phyloP scores from a whole-genome alignment of 768 basidiomycete species.

The Rhizopogon sp. region DNA sequence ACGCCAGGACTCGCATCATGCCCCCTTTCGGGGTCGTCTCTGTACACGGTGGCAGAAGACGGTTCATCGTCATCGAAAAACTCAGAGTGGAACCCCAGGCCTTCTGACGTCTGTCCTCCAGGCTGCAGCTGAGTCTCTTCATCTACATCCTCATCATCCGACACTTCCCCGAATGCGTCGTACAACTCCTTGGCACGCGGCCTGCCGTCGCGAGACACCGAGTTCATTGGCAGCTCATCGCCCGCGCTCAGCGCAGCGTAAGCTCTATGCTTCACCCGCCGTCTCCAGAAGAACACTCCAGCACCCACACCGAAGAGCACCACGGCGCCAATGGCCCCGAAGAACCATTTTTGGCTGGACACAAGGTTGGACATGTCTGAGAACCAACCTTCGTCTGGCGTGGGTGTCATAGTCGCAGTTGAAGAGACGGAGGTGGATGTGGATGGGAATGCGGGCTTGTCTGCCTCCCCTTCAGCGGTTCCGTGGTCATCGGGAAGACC shows the following conservation, averaged over 20 bases:
- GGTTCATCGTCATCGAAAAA: slow-evolving; percentile 79
- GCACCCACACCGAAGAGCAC: slow-evolving; percentile 65
- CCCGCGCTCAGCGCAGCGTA: slow-evolving; percentile 59
- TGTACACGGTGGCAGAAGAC: slow-evolving; percentile 31
- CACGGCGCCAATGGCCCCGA: slow-evolving; percentile 78
- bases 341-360: slow-evolving; percentile 83
- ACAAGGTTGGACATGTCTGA: slow-evolving; percentile 69
- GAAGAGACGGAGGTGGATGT: slow-evolving; percentile 19
- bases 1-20: slow-evolving; percentile 8
- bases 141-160: slow-evolving; percentile 75
- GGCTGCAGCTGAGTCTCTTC: slow-evolving; percentile 62
- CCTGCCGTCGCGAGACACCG: slow-evolving; percentile 44
- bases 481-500: slow-evolving; percentile 87
- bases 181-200: slow-evolving; percentile 85
- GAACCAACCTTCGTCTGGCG: slow-evolving; percentile 83
- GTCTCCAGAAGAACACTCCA: slow-evolving; percentile 77
- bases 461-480: slow-evolving; percentile 71
- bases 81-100: slow-evolving; percentile 65
- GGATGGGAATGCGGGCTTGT: slow-evolving; percentile 63
- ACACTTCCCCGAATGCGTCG: slow-evolving; percentile 91
- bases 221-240: slow-evolving; percentile 76
- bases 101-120: slow-evolving; percentile 32
- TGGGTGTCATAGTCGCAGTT: slow-evolving; percentile 42
- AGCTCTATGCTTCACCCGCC: slow-evolving; percentile 40
- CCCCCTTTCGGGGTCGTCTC: slow-evolving; percentile 47